Conservation (phyloP, 179 eudicot species). For the Beta macrorhiza region DNA sequence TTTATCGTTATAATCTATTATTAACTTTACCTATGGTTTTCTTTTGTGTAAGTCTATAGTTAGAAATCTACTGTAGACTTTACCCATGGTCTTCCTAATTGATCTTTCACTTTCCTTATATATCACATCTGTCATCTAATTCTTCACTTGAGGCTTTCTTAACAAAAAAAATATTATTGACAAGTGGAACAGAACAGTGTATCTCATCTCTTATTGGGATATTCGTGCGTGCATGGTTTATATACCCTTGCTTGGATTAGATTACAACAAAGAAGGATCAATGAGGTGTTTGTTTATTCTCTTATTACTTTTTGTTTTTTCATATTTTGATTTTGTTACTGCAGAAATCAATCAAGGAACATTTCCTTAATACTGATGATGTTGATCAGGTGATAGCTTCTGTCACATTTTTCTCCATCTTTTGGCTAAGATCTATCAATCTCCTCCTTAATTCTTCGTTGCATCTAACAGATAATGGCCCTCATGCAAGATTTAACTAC, state of each 20-base stretch:
- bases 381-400: constrained; percentile 60
- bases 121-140: background rate
- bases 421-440: background rate
- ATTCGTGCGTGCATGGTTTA: background rate
- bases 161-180: background rate
- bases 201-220: background rate
- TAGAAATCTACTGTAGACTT: background rate
- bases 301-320: background rate
- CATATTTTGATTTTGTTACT: constrained; percentile 17
- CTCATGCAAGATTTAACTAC: constrained; percentile 80
- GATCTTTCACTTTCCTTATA: background rate
- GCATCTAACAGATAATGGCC: constrained; percentile 55
- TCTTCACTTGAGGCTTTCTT: background rate
- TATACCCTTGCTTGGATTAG: background rate
- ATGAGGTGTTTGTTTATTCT: constrained; percentile 10
- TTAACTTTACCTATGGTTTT: background rate
- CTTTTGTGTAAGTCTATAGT: constrained; percentile 51
- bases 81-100: background rate
- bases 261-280: background rate
- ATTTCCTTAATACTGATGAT: constrained; percentile 58
- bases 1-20: constrained; percentile 11
- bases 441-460: constrained; percentile 8
- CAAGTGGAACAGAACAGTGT: background rate
- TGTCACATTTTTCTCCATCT: background rate
- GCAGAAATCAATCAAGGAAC: constrained; percentile 52